A percentile compares a stretch with the other conserved stretches of the same genome.
These are phyloP conservation scores for Wallacemonas collosoma DNA, from an alignment of 208 protist genomes.

Conservation along the genomic window DNA sequence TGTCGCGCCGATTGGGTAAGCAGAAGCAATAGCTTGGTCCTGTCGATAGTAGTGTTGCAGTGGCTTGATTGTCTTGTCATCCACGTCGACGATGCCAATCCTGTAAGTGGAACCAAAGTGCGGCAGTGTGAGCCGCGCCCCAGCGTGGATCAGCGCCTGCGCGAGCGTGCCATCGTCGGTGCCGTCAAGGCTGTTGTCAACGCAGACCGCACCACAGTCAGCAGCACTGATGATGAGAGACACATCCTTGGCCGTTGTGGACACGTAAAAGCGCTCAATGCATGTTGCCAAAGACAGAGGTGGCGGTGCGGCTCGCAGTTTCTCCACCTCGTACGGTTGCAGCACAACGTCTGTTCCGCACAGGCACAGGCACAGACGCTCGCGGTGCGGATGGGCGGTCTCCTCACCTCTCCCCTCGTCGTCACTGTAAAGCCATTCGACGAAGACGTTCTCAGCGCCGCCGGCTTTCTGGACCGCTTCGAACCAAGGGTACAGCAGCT, in stretches of 20 bases:
- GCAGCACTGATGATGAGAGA: slow-evolving; percentile 58
- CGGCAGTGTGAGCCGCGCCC: slow-evolving; percentile 17
- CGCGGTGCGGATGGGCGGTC: not conserved
- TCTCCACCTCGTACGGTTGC: not conserved
- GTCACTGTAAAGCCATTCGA: slow-evolving; percentile 13
- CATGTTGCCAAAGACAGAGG: slow-evolving; percentile 37
- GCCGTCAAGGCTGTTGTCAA: not conserved
- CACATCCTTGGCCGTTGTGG: slow-evolving; percentile 72
- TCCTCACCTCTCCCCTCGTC: not conserved
- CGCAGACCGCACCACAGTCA: not conserved
- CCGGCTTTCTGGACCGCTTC: slow-evolving; percentile 22
- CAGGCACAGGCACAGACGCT: not conserved
- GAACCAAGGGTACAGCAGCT: slow-evolving; percentile 67
- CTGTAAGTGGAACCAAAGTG: slow-evolving; percentile 30
- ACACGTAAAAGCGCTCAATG: slow-evolving; percentile 65
- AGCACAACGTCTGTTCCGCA: not conserved
- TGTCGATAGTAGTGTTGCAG: slow-evolving; percentile 61
- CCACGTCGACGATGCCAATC: slow-evolving; percentile 75
- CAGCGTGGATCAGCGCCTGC: not conserved
- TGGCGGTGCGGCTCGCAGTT: slow-evolving; percentile 23
- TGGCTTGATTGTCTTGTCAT: slow-evolving; percentile 67
- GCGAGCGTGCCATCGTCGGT: not conserved
- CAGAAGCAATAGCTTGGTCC: slow-evolving; percentile 45
- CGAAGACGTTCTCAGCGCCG: slow-evolving; percentile 11
- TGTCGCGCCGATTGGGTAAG: slow-evolving; percentile 21